phyloP scores from a whole-genome alignment of 2,329 filamentous ascomycete species.

The Fusarium subtropicale region DNA sequence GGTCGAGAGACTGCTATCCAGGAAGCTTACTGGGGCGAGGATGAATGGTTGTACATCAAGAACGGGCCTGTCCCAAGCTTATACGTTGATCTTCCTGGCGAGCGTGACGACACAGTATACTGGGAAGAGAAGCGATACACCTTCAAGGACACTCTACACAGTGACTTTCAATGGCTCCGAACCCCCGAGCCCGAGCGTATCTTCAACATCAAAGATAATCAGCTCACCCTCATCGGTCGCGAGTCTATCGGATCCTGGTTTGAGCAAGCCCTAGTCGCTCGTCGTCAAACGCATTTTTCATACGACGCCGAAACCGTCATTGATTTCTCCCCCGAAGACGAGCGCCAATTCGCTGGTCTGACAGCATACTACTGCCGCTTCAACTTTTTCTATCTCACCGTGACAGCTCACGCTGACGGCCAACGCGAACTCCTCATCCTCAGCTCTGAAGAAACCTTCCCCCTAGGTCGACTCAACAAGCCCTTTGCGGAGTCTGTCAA shows the following conservation, averaged over 20 bases:
- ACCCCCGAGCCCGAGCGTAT: conserved; percentile 67
- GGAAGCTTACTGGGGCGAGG: conserved; percentile 67
- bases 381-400: conserved; percentile 73
- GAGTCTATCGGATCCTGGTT: conserved; percentile 69
- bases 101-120: conserved; percentile 60
- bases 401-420: conserved; percentile 67
- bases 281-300: conserved; percentile 69
- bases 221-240: conserved; percentile 62
- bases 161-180: conserved; percentile 69
- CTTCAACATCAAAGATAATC: conserved; percentile 55
- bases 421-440: conserved; percentile 68
- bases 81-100: conserved; percentile 62
- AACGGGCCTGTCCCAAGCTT: conserved; percentile 67
- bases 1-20: conserved; percentile 69
- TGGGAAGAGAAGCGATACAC: conserved; percentile 63
- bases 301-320: conserved; percentile 69
- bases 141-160: conserved; percentile 59
- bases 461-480: conserved; percentile 59
- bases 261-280: conserved; percentile 66
- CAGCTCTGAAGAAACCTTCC: conserved; percentile 67
- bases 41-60: conserved; percentile 73
- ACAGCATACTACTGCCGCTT: conserved; percentile 72
- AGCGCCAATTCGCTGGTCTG: conserved; percentile 70
- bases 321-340: conserved; percentile 66
- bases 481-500: conserved; percentile 58